Conservation (phyloP, 1,284 basidiomycete species). For the Cerioporus squamosus region DNA sequence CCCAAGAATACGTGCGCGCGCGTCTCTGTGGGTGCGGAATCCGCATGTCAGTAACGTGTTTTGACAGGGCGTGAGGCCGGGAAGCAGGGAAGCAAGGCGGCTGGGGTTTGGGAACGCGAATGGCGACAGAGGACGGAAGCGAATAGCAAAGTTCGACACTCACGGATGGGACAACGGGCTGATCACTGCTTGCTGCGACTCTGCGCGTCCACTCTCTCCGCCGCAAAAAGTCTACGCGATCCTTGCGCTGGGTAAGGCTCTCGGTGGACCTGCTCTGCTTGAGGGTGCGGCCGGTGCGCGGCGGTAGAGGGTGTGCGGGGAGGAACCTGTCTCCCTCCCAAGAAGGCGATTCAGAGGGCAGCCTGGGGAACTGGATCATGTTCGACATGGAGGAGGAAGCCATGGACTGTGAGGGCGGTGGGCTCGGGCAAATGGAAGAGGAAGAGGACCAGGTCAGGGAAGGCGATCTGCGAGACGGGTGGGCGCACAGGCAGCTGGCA, state of each 20-base stretch:
- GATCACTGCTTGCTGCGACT: slow-evolving; percentile 35
- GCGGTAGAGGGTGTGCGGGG: slow-evolving; percentile 7
- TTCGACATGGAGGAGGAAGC: slow-evolving; percentile 14
- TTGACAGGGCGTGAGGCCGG: not conserved
- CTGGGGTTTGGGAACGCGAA: not conserved
- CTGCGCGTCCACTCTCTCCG: slow-evolving; percentile 38
- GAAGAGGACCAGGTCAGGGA: not conserved
- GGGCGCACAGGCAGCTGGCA: not conserved
- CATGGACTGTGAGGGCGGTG: slow-evolving; percentile 7
- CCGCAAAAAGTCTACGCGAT: slow-evolving; percentile 37
- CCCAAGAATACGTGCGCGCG: slow-evolving; percentile 28
- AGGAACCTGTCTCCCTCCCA: slow-evolving; percentile 11
- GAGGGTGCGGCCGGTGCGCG: slow-evolving; percentile 12
- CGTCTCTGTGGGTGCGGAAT: slow-evolving; percentile 12
- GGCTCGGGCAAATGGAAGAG: not conserved
- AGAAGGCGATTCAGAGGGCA: slow-evolving; percentile 9
- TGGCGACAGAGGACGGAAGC: not conserved
- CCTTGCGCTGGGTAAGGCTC: slow-evolving; percentile 33
- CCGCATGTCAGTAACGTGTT: slow-evolving; percentile 1
- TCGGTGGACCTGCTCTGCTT: slow-evolving; percentile 30
- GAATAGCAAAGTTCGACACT: slow-evolving; percentile 11
- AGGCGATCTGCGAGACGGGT: not conserved
- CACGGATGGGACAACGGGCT: slow-evolving; percentile 20
- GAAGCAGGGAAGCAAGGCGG: not conserved
- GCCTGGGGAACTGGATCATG: slow-evolving; percentile 22